phyloP scores from a whole-genome alignment of 2,329 filamentous ascomycete species.

The Lizonia empirigonia region DNA sequence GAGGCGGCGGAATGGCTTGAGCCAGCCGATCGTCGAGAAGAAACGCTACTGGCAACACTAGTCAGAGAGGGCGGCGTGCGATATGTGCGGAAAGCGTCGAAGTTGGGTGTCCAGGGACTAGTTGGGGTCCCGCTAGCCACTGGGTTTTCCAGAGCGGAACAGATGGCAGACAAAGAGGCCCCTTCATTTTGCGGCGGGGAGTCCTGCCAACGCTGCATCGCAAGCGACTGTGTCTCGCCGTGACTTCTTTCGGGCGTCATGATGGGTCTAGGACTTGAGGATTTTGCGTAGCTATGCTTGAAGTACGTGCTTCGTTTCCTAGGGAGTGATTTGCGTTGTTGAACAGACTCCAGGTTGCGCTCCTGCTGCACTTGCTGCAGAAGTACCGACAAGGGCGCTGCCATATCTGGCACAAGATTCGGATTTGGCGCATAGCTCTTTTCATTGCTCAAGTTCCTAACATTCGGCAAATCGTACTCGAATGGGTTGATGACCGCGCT shows the following conservation, averaged over 20 bases:
- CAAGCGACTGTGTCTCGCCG: conserved; percentile 21
- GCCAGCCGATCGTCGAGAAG: conserved; percentile 55
- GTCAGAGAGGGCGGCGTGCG: conserved; percentile 53
- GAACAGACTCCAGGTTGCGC: conserved; percentile 5
- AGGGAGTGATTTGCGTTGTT: conserved; percentile 10
- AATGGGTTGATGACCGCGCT: not conserved
- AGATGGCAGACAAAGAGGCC: conserved; percentile 66
- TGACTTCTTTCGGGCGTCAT: conserved; percentile 8
- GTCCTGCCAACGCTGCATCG: conserved; percentile 68
- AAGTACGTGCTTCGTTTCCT: conserved; percentile 15
- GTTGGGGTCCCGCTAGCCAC: conserved; percentile 12
- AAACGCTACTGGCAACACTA: conserved; percentile 51
- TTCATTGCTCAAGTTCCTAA: not conserved
- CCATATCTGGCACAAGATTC: conserved; percentile 5
- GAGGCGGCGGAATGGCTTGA: conserved; percentile 61
- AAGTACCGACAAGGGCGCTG: conserved; percentile 10
- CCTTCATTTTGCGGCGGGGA: conserved; percentile 70
- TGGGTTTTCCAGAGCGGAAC: conserved; percentile 57
- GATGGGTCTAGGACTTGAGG: conserved; percentile 10
- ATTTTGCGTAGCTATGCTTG: conserved; percentile 5
- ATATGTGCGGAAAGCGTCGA: conserved; percentile 34
- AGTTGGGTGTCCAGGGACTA: conserved; percentile 30
- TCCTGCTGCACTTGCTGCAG: conserved; percentile 16
- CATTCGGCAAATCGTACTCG: conserved; percentile 6
- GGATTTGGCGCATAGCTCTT: not conserved